Conservation (phyloP, 2,329 filamentous ascomycete species). For the Aspergillus fischeri region DNA sequence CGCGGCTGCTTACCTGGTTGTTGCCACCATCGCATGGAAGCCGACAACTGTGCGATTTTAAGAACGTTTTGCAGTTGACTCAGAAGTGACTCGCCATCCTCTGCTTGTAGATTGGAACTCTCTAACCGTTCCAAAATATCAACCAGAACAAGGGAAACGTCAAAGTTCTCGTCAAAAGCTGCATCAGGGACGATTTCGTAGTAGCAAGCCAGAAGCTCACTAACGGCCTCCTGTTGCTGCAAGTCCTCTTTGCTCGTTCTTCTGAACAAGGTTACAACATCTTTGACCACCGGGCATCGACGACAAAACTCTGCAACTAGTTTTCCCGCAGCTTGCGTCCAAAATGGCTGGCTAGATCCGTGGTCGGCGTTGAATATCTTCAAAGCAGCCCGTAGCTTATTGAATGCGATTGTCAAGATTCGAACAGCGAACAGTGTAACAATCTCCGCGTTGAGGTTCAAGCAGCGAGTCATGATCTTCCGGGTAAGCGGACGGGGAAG, state of each 20-base stretch:
- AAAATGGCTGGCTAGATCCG: conserved; percentile 48
- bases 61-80: conserved; percentile 80
- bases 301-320: conserved; percentile 72
- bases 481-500: conserved; percentile 77
- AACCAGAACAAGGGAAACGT: conserved; percentile 73
- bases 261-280: conserved; percentile 71
- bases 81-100: conserved; percentile 55
- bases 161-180: conserved; percentile 79
- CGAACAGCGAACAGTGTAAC: conserved; percentile 80
- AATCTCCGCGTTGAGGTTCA: conserved; percentile 72
- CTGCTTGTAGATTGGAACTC: conserved; percentile 38
- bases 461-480: conserved; percentile 71
- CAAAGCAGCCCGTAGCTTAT: conserved; percentile 67
- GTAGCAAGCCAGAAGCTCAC: conserved; percentile 75
- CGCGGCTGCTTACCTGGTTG: conserved; percentile 50
- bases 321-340: conserved; percentile 65
- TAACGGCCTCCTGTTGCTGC: conserved; percentile 73
- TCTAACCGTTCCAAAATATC: conserved; percentile 63
- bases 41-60: conserved; percentile 72
- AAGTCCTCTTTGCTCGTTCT: conserved; percentile 63
- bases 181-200: conserved; percentile 76
- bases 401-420: conserved; percentile 71
- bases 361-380: conserved; percentile 55
- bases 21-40: conserved; percentile 86
- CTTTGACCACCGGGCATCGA: conserved; percentile 75